A percentile compares a stretch with the other conserved stretches of the same genome.
phyloP scores from a whole-genome alignment of 495 filamentous ascomycete species.

The Letharia lupina region DNA sequence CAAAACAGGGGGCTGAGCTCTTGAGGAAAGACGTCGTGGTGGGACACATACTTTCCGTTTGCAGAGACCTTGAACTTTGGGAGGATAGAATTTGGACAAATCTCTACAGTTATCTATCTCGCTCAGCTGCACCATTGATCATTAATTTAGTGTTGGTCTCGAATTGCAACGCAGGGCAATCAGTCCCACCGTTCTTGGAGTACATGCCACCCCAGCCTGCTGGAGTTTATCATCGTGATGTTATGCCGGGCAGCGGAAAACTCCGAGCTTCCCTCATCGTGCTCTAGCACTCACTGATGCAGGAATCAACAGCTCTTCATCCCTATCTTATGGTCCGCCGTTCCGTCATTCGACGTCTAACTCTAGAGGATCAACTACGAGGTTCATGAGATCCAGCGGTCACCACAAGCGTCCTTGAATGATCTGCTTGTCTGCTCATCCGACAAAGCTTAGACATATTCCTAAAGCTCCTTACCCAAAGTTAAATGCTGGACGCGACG shows the following conservation, averaged over 20 bases:
- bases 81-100: too few relatives aligned
- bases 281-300: neutral
- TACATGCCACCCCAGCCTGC: neutral
- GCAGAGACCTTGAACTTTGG: too few relatives aligned
- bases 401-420: neutral
- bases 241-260: neutral
- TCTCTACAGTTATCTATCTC: too few relatives aligned
- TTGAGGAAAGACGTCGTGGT: too few relatives aligned
- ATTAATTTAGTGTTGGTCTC: neutral
- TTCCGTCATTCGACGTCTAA: neutral
- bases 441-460: neutral
- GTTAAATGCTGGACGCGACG: neutral
- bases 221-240: neutral
- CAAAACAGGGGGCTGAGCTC: neutral
- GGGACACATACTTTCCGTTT: too few relatives aligned
- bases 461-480: neutral
- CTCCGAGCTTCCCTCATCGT: neutral
- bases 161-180: neutral
- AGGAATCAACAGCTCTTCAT: neutral
- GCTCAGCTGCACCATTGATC: too few relatives aligned
- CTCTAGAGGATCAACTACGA: neutral
- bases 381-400: neutral
- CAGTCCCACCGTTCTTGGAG: neutral
- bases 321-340: too few relatives aligned
- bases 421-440: too few relatives aligned